Base-by-base conservation (phyloP, 805 yeast species). In the Pichia paraexigua region DNA sequence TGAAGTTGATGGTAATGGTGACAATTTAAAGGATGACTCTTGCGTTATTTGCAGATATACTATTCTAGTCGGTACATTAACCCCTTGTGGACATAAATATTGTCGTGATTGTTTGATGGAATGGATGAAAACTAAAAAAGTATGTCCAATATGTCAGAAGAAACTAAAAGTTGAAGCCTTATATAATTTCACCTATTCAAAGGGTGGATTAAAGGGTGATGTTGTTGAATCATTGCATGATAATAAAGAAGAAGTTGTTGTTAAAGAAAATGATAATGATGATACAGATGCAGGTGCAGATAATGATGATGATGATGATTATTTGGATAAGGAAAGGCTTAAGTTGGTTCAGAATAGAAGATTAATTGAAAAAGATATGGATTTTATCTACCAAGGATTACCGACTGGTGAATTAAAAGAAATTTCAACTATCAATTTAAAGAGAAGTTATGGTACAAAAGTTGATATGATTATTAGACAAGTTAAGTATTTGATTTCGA, bases 51-150 rank as follows among this genome's bases (percentile, higher is more conserved):
- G 99, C 64, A 79, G 85, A 21, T 75, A 82, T 5, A 63, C 77
- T 1, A 87, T 90, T 47, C 71, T 78, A 3, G 72, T 81, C 41
- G 99, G 99, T 0, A 77, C 94, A 0, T 71, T 94, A 51, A 85
- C 96, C 0, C 81, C 81, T 11, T 94, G 99, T 74, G 98, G 98
- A 0, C 99, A 94, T 67, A 82, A 82, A 58, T 94, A 85, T 63
- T 94, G 99, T 64, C 78, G 80, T 52, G 86, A 79, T 1, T 94
- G 99, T 65, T 71, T 94, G 39, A 74, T 70, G 20, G 81, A 74
- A 50, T 94, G 99, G 99, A 58, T 58, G 53, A 68, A 66, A 21
- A 71, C 71, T 17, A 77, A 77, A 41, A 63, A 68, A 1, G 67
- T 71, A 2, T 94, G 99, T 66, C 98, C 99, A 0, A 73, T 90